Evolutionary conservation across 2,329 filamentous ascomycete genomes (phyloP).

Genomic region (Phyllosticta citrichinensis): DNA sequence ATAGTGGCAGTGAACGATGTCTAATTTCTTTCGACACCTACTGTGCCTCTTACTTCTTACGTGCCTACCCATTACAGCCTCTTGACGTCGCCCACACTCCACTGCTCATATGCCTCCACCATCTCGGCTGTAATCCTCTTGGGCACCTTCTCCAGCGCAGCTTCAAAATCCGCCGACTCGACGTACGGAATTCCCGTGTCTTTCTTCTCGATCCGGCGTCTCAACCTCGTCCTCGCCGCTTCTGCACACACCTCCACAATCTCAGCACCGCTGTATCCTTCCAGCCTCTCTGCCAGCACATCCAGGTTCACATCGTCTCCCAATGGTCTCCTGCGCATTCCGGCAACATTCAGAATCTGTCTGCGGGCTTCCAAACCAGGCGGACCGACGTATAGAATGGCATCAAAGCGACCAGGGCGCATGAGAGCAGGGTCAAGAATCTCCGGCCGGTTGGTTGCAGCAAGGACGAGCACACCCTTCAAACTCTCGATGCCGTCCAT

Average conservation of each 20-base stretch:
- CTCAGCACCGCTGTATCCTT: constrained; percentile 81
- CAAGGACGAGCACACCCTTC: constrained; percentile 75
- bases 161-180: constrained; percentile 41
- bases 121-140: constrained; percentile 31
- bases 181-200: constrained; percentile 15
- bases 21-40: background rate
- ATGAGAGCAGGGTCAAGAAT: constrained; percentile 77
- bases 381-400: constrained; percentile 74
- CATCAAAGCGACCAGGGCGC: constrained; percentile 75
- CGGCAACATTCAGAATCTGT: constrained; percentile 60
- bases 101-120: constrained; percentile 33
- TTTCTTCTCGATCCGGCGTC: constrained; percentile 19
- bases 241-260: constrained; percentile 49
- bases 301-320: constrained; percentile 55
- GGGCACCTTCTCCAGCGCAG: constrained; percentile 31
- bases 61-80: background rate
- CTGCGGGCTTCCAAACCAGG: constrained; percentile 63
- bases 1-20: too few species aligned
- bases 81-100: constrained; percentile 18
- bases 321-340: constrained; percentile 52
- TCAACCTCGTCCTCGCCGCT: constrained; percentile 28
- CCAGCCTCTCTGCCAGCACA: constrained; percentile 52
- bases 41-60: background rate
- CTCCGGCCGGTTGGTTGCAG: constrained; percentile 85
- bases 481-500: constrained; percentile 91